Base-by-base conservation (phyloP, 2,329 filamentous ascomycete species). In the Pyricularia grisea region DNA sequence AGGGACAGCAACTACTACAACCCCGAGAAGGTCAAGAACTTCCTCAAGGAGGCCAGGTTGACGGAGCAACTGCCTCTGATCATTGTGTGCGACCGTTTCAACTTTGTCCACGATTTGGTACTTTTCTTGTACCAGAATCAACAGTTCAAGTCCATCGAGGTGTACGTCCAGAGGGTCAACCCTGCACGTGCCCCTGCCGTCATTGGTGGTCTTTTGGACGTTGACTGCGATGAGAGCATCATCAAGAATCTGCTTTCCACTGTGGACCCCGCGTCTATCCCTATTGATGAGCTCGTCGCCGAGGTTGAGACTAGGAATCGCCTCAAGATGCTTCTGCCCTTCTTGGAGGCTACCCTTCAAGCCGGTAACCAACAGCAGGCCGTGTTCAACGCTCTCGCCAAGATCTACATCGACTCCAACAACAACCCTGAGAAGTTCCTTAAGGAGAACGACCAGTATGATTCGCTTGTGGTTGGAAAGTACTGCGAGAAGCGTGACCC, bases 381-480 rank as follows among this genome's bases (percentile, higher is more conserved):
- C 64, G 92, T 99, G 23, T 98, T 92, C 85, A 98, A 99, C 73
- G 96, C 95, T 7, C 86, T 99, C 33, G 95, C 95, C 67, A 99
- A 99, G 87, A 99, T 99, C 74, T 99, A 99, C 82, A 99, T 99
- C 70, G 95, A 99, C 80, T 93, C 89, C 73, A 99, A 99, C 85
- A 97, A 97, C 82, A 93, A 97, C 78, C 95, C 95, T 0, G 95
- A 99, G 85, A 92, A 92, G 77, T 99, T 99, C 84, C 83, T 99
- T 68, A 97, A 95, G 83, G 93, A 97, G 81, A 99, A 99, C 77
- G 93, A 97, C 76, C 88, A 95, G 78, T 99, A 99, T 74, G 95
- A 99, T 77, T 93, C 95, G 3, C 83, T 98, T 60, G 88, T 85
- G 28, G 92, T 99, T 69, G 95, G 95, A 78, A 97, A 97, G 81